phyloP scores from a whole-genome alignment of 2,329 filamentous ascomycete genomes.

The Trichoderma koningii region DNA sequence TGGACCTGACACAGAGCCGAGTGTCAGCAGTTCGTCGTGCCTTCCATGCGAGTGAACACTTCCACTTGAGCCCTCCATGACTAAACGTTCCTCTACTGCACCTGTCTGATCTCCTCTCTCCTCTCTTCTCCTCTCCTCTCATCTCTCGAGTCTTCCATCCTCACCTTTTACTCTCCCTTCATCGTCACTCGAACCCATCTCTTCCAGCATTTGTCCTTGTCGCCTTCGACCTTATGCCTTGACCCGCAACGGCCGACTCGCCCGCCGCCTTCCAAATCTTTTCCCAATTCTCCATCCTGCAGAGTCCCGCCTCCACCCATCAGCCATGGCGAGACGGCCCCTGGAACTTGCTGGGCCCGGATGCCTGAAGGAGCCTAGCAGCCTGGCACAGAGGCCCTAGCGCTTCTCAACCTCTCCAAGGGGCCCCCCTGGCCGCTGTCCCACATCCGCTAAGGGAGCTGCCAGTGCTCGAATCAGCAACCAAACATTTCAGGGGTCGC shows the following conservation, averaged over 20 bases:
- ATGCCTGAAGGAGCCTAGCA: slow-evolving; percentile 10
- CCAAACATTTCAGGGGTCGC: slow-evolving; percentile 17
- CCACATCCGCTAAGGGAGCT: slow-evolving; percentile 17
- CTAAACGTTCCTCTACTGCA: not conserved
- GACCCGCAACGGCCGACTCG: slow-evolving; percentile 11
- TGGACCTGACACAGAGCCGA: not conserved
- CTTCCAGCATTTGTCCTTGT: not conserved
- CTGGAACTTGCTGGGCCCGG: slow-evolving; percentile 13
- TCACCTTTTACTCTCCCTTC: no score
- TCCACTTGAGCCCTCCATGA: not conserved
- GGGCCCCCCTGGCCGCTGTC: slow-evolving; percentile 2
- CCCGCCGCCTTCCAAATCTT: not conserved
- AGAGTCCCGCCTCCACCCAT: slow-evolving; percentile 23
- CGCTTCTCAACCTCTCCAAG: not conserved
- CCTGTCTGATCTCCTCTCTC: not conserved
- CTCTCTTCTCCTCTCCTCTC: not conserved
- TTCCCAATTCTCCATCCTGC: slow-evolving; percentile 9
- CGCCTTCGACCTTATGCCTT: not conserved
- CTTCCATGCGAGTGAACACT: not conserved
- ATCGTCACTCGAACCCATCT: no score
- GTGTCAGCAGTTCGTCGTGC: not conserved
- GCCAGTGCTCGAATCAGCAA: slow-evolving; percentile 4
- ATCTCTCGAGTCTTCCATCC: no score
- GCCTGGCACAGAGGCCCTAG: slow-evolving; percentile 9
- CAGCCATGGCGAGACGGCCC: slow-evolving; percentile 17